Base-by-base conservation (phyloP, 768 basidiomycete species). In the Lactarius trivialis region DNA sequence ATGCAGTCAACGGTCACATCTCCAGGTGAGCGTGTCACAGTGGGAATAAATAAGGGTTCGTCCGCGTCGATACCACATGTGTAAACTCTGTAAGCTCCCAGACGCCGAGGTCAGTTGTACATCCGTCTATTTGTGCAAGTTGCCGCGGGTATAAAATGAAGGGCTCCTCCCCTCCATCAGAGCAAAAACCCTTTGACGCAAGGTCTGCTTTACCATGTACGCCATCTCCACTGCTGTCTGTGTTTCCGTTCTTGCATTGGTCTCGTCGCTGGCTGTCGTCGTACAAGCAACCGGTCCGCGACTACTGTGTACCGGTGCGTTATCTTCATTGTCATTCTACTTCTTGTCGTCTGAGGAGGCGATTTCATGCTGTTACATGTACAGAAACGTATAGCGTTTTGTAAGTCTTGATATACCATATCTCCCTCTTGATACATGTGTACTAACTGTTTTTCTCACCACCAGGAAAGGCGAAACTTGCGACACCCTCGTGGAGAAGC, bases 211-310 rank as follows among this genome's bases (percentile, higher is more conserved):
- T 19, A 59, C 4, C 45, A 63, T 63, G 61, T 33, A 52, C 34
- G 34, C 24, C 36, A 17, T 54, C 51, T 48, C 43, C 41, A 32
- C 51, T 48, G 15, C 34, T 45, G 30, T 19, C 14, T n/a, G 39
- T n/a, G 28, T 61, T 33, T 51, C 60, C 26, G 48, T 39, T 28
- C 54, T 64, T 28, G 37, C 49, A 34, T 43, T 63, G 34, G 17
- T 15, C 21, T 41, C 60, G 19, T 30, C 41, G 2, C 26, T 61
- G 55, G 41, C 37, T 14, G 32, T 39, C n/a, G 15, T 61, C 28
- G 59, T 64, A 39, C 37, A 49, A n/a, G 63, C 61, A 3, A 7
- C 0, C 21, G 63, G 60, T 21, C 63, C 63, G 6, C 48, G 55
- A n/a, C 11, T n/a, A 26, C 49, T 32, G 32, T 63, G 60, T n/a